A percentile compares a stretch with the other conserved stretches of the same genome.
phyloP scores from a whole-genome alignment of 2,329 filamentous ascomycete species.

The Nemania abortiva region DNA sequence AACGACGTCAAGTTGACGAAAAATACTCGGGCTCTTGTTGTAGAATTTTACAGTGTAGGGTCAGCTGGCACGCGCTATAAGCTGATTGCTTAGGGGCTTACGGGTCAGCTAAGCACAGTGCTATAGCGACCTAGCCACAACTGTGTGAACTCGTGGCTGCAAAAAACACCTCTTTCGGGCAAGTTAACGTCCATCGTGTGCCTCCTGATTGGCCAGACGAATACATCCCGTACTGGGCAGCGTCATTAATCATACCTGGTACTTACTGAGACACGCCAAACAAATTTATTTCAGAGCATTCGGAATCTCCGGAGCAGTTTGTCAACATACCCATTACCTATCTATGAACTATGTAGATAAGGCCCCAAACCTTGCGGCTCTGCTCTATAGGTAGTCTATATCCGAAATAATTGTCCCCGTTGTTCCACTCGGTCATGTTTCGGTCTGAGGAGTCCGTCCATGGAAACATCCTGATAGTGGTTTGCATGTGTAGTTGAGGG shows the following conservation, averaged over 20 bases:
- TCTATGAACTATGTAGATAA: too few species aligned
- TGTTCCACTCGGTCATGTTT: too few species aligned
- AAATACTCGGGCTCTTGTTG: slow-evolving; percentile 38
- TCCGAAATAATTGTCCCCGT: too few species aligned
- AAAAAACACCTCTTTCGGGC: neutral
- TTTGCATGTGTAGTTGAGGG: too few species aligned
- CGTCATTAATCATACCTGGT: neutral
- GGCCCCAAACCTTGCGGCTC: too few species aligned
- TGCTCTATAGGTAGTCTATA: too few species aligned
- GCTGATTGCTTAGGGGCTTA: slow-evolving; percentile 1
- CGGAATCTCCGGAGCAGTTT: slow-evolving; percentile 14
- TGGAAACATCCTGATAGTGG: too few species aligned
- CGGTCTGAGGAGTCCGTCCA: too few species aligned
- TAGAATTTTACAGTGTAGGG: neutral
- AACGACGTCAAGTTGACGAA: slow-evolving; percentile 46
- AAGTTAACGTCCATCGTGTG: neutral
- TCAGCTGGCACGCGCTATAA: slow-evolving; percentile 21
- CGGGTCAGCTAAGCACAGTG: neutral
- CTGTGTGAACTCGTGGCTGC: neutral
- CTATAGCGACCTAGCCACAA: neutral
- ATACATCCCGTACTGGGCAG: neutral
- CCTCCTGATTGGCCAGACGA: neutral
- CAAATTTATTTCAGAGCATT: neutral
- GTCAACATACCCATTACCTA: neutral
- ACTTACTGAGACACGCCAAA: neutral